These are phyloP conservation scores for Suillus occidentalis DNA, from an alignment of 768 basidiomycete genomes.

Conservation along the genomic window DNA sequence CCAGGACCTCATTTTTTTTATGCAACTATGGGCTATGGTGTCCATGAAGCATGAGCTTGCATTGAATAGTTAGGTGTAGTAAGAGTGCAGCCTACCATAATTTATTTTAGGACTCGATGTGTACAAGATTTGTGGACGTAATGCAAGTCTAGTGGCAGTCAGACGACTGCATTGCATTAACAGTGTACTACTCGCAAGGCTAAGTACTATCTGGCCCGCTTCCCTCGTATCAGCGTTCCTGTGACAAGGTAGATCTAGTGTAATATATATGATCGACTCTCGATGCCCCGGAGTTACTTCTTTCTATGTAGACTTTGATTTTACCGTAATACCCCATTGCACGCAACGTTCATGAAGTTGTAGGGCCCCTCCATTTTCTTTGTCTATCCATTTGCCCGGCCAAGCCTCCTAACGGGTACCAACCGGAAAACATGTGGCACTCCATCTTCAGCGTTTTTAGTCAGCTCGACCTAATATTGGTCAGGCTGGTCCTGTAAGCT, in stretches of 20 bases:
- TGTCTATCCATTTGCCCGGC: not conserved
- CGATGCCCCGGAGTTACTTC: too few relatives aligned
- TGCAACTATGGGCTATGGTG: not conserved
- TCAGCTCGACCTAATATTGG: not conserved
- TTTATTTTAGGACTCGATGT: not conserved
- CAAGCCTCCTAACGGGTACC: not conserved
- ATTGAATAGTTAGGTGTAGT: not conserved
- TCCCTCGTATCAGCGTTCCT: too few relatives aligned
- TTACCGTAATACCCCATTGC: not conserved
- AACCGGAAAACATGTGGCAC: not conserved
- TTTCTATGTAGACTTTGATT: too few relatives aligned
- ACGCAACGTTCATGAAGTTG: not conserved
- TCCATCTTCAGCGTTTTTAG: not conserved
- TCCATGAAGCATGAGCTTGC: not conserved
- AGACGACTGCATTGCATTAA: too few relatives aligned
- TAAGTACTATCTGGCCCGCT: too few relatives aligned
- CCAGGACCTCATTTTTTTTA: not conserved
- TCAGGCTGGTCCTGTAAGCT: not conserved
- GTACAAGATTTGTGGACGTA: too few relatives aligned
- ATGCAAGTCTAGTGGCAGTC: too few relatives aligned
- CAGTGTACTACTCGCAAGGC: too few relatives aligned
- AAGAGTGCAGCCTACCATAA: not conserved
- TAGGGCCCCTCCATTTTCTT: not conserved
- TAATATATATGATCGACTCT: too few relatives aligned
- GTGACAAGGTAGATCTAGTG: too few relatives aligned